Conservation (phyloP, 768 basidiomycete genomes). For the Rossbeevera mucosa region DNA sequence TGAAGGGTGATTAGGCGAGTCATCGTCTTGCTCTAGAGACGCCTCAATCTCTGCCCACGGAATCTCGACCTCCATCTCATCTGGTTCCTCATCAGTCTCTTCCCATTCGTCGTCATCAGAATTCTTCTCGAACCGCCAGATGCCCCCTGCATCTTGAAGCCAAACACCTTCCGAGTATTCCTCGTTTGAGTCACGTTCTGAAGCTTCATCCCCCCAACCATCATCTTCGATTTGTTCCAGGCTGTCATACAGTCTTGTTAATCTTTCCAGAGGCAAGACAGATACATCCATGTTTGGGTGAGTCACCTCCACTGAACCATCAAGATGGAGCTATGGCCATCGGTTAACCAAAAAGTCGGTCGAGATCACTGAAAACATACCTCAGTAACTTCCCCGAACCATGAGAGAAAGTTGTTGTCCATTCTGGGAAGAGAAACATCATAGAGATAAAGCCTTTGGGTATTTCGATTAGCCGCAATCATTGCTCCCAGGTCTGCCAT, state of each 20-base stretch:
- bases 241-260: constrained; percentile 77
- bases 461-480: constrained; percentile 47
- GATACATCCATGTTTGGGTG: constrained; percentile 53
- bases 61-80: constrained; percentile 35
- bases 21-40: constrained; percentile 15
- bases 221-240: constrained; percentile 76
- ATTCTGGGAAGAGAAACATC: constrained; percentile 39
- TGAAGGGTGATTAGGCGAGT: constrained; percentile 12
- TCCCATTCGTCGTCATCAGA: constrained; percentile 39
- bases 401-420: constrained; percentile 47
- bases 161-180: constrained; percentile 41
- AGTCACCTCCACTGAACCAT: constrained; percentile 70
- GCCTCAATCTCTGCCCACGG: constrained; percentile 28
- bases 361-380: constrained; percentile 37
- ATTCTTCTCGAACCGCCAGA: constrained; percentile 30
- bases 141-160: constrained; percentile 39
- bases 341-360: constrained; percentile 5
- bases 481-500: constrained; percentile 61
- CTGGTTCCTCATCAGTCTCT: constrained; percentile 32
- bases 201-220: constrained; percentile 43
- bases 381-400: constrained; percentile 85
- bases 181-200: constrained; percentile 35
- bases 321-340: constrained; percentile 54
- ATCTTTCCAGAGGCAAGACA: constrained; percentile 56
- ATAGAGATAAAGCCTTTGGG: constrained; percentile 37